phyloP scores from a whole-genome alignment of 2,329 filamentous ascomycete species.

The Arthrobotrys sphaeroides region DNA sequence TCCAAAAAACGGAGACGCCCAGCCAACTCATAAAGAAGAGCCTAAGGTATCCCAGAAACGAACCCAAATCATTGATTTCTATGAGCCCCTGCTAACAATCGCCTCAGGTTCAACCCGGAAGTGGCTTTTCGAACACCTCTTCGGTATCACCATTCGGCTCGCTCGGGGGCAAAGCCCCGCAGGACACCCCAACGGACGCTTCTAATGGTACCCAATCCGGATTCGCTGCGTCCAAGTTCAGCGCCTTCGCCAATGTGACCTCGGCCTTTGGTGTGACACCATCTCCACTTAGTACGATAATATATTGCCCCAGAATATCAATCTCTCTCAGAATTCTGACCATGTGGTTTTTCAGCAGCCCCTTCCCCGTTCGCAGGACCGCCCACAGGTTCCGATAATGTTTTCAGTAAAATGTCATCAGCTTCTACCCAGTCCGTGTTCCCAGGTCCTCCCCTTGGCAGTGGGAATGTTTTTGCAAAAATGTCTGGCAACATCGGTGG shows the following conservation, averaged over 20 bases:
- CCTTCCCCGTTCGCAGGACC: conserved; percentile 44
- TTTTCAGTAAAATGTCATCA: conserved; percentile 45
- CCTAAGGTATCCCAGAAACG: conserved; percentile 5
- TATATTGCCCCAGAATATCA: neutral
- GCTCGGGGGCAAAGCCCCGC: conserved; percentile 1
- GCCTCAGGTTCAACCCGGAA: neutral
- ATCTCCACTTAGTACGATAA: conserved; percentile 21
- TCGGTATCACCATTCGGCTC: conserved; percentile 40
- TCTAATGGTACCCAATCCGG: neutral
- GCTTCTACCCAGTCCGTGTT: conserved; percentile 21
- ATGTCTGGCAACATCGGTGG: conserved; percentile 31
- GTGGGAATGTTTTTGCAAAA: conserved; percentile 43
- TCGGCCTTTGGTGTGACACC: conserved; percentile 44
- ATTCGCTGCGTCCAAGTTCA: conserved; percentile 39
- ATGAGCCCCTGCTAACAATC: neutral
- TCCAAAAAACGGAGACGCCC: neutral
- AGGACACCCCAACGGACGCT: neutral
- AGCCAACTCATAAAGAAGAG: conserved; percentile 2
- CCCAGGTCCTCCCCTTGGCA: conserved; percentile 13
- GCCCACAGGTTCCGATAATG: conserved; percentile 37
- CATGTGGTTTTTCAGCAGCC: neutral
- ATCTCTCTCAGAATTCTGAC: neutral
- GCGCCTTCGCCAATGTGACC: conserved; percentile 26
- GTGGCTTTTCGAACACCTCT: conserved; percentile 50
- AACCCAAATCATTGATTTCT: neutral